These are phyloP conservation scores for Dactylis glomerata DNA, from an alignment of 176 grass and related monocot species.

Conservation along the genomic window DNA sequence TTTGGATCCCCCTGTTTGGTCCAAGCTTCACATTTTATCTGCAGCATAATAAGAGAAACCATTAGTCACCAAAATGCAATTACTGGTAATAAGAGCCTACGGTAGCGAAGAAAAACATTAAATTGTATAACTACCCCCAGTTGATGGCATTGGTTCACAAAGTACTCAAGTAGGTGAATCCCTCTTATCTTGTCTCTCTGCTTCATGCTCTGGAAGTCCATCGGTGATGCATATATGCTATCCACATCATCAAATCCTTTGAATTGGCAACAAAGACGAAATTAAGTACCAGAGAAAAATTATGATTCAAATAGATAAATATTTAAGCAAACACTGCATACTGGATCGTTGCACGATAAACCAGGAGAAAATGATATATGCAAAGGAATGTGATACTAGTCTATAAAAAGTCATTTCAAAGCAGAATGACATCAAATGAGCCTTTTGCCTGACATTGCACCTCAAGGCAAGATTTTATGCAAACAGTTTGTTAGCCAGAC, in stretches of 20 bases:
- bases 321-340: not conserved
- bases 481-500: not conserved
- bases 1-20: conserved; percentile 76
- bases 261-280: conserved; percentile 31
- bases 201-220: conserved; percentile 70
- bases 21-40: conserved; percentile 95
- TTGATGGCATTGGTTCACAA: conserved; percentile 79
- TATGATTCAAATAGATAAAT: conserved; percentile 1
- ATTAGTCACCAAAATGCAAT: conserved; percentile 1
- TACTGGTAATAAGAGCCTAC: not conserved
- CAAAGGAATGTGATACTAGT: not conserved
- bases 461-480: not conserved
- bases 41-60: conserved; percentile 8
- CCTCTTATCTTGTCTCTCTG: conserved; percentile 85
- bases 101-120: conserved; percentile 28
- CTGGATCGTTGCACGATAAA: not conserved
- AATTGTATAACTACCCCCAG: conserved; percentile 55
- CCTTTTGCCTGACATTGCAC: not conserved
- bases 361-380: not conserved
- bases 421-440: not conserved
- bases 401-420: not conserved
- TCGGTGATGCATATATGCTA: conserved; percentile 88
- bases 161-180: conserved; percentile 89
- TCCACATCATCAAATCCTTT: conserved; percentile 97
- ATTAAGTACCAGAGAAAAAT: not conserved